Evolutionary conservation across 2,329 filamentous ascomycete species (phyloP).

Genomic region (Hypoxylon sp.): DNA sequence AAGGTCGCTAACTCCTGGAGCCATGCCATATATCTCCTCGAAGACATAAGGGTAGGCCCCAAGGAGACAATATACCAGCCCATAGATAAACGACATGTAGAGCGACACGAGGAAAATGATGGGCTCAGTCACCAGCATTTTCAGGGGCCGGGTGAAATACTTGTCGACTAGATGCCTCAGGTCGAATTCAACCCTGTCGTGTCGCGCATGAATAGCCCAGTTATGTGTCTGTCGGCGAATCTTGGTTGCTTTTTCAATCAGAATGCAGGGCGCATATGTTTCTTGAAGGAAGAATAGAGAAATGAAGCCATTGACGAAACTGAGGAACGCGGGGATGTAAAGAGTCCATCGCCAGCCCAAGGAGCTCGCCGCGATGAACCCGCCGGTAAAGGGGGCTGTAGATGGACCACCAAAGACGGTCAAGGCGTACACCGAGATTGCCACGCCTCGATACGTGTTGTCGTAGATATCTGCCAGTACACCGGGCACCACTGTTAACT

Average conservation of each 20-base stretch:
- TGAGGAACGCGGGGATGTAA: not conserved
- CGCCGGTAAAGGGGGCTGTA: not conserved
- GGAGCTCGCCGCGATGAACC: not conserved
- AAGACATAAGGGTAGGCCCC: slow-evolving; percentile 3
- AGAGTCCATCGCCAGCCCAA: slow-evolving; percentile 13
- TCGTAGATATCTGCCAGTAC: slow-evolving; percentile 10
- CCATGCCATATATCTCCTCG: slow-evolving; percentile 3
- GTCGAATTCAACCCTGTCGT: not conserved
- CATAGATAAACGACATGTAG: slow-evolving; percentile 12
- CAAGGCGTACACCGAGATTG: slow-evolving; percentile 2
- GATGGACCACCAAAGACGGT: not conserved
- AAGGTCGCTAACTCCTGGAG: slow-evolving; percentile 1
- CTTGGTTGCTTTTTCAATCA: not conserved
- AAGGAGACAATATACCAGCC: slow-evolving; percentile 4
- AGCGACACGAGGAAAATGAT: slow-evolving; percentile 1
- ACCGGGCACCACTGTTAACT: not conserved
- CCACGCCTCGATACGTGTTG: slow-evolving; percentile 5
- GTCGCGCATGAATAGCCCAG: slow-evolving; percentile 10
- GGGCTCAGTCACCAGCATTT: slow-evolving; percentile 7
- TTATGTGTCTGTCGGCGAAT: not conserved
- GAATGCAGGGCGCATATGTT: slow-evolving; percentile 5
- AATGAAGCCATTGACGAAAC: not conserved
- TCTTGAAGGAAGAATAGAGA: not conserved
- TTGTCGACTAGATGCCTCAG: not conserved
- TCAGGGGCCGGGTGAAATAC: slow-evolving; percentile 2